These are phyloP conservation scores for Pyricularia sp. DNA, from an alignment of 2,329 filamentous ascomycete genomes.

Conservation along the genomic window DNA sequence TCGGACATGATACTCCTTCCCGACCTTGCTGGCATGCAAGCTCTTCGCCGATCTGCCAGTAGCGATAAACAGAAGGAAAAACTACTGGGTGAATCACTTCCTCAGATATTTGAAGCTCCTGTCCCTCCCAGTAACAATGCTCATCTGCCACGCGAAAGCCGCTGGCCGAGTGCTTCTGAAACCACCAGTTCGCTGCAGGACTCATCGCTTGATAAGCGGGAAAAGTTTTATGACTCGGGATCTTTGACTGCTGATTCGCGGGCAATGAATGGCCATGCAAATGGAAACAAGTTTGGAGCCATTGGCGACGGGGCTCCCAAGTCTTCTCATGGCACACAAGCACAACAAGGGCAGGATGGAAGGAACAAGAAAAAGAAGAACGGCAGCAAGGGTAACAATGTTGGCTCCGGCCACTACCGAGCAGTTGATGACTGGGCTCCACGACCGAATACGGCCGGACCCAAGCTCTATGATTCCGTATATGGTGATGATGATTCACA, in stretches of 20 bases:
- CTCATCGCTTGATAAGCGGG: slow-evolving; percentile 4
- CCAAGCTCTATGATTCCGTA: slow-evolving; percentile 13
- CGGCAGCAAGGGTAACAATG: slow-evolving; percentile 1
- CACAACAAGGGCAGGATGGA: not conserved
- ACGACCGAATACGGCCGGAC: slow-evolving; percentile 2
- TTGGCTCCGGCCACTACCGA: not conserved
- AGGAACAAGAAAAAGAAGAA: slow-evolving; percentile 12
- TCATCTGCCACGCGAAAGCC: not conserved
- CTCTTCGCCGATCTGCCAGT: slow-evolving; percentile 17
- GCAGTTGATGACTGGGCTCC: slow-evolving; percentile 6
- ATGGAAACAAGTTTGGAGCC: not conserved
- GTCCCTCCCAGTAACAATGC: not conserved
- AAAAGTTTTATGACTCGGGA: slow-evolving; percentile 2
- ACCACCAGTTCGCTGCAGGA: not conserved
- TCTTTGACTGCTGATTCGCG: not conserved
- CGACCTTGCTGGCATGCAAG: slow-evolving; percentile 20
- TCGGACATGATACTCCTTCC: slow-evolving; percentile 36
- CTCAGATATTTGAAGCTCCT: slow-evolving; percentile 19
- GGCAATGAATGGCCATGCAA: not conserved
- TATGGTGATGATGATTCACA: slow-evolving; percentile 17
- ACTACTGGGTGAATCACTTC: slow-evolving; percentile 29
- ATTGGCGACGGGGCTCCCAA: slow-evolving; percentile 3
- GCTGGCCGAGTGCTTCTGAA: not conserved
- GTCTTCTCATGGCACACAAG: slow-evolving; percentile 10
- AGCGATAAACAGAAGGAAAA: slow-evolving; percentile 22